Percentiles rank a stretch among this genome's conserved stretches.
Conservation (phyloP, 768 basidiomycete species). For the Glaciozyma martinii region DNA sequence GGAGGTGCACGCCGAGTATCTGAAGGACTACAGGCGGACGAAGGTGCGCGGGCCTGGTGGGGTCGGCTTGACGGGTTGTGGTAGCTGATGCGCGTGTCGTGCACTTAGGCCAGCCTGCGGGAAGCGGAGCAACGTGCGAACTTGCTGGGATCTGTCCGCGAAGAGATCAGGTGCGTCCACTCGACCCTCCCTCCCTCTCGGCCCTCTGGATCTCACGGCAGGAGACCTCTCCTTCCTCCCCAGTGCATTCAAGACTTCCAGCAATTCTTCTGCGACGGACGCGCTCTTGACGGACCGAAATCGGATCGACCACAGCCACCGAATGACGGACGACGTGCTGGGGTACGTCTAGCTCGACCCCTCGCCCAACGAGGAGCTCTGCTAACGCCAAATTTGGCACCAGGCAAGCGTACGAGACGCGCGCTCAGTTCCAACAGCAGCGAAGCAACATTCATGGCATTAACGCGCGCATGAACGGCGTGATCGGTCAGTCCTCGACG, state of each 20-base stretch:
- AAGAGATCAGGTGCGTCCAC: slow-evolving; percentile 78
- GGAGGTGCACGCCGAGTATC: slow-evolving; percentile 81
- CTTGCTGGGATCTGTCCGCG: slow-evolving; percentile 77
- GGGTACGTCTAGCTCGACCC: slow-evolving; percentile 46
- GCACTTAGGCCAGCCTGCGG: slow-evolving; percentile 62
- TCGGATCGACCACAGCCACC: slow-evolving; percentile 82
- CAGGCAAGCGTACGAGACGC: slow-evolving; percentile 95
- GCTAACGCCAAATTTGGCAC: not conserved
- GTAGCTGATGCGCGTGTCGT: not conserved
- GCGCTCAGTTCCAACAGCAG: slow-evolving; percentile 82
- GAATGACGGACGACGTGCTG: slow-evolving; percentile 86
- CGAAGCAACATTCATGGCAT: slow-evolving; percentile 64
- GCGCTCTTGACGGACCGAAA: slow-evolving; percentile 77
- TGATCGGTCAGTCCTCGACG: slow-evolving; percentile 55
- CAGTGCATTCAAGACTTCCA: slow-evolving; percentile 31
- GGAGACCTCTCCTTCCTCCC: not conserved
- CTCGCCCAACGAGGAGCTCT: not conserved
- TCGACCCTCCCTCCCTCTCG: too few species aligned
- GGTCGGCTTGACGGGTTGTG: not conserved
- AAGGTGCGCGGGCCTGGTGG: slow-evolving; percentile 48
- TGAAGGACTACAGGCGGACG: slow-evolving; percentile 72
- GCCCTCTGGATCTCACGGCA: not conserved
- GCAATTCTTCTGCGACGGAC: slow-evolving; percentile 47
- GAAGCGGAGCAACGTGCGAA: slow-evolving; percentile 77
- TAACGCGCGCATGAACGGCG: slow-evolving; percentile 71